phyloP scores from a whole-genome alignment of 169 alveolate species.

The Plasmodium billcollinsi region DNA sequence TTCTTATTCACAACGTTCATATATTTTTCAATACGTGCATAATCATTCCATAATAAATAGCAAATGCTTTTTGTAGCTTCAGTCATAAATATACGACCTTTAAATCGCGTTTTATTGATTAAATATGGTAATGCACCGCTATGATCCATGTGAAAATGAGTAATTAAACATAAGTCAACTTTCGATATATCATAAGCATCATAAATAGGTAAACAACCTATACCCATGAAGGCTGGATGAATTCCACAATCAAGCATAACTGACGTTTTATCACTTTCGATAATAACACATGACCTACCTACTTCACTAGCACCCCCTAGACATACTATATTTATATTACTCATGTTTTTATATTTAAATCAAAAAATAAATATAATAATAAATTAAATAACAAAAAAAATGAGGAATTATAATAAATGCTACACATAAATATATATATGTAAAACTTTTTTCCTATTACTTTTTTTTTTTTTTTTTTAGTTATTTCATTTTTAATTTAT shows the following conservation, averaged over 20 bases:
- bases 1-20: constrained; percentile 59
- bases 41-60: constrained; percentile 95
- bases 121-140: constrained; percentile 98
- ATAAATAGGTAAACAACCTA: constrained; percentile 97
- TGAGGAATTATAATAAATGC: background rate
- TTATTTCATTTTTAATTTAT: background rate
- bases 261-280: constrained; percentile 92
- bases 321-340: constrained; percentile 79
- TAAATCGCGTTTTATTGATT: constrained; percentile 94
- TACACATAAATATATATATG: background rate
- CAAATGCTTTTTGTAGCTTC: constrained; percentile 97
- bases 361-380: background rate
- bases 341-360: constrained; percentile 20
- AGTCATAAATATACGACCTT: constrained; percentile 94
- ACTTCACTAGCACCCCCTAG: constrained; percentile 96
- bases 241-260: constrained; percentile 99
- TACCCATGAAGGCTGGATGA: constrained; percentile 98
- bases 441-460: background rate
- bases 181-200: constrained; percentile 96
- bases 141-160: constrained; percentile 99
- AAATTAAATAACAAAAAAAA: background rate
- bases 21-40: constrained; percentile 88
- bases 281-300: constrained; percentile 97
- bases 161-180: constrained; percentile 95
- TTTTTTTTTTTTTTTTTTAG: too few species aligned